These are phyloP conservation scores for Paraglomus brasilianum DNA, from an alignment of 192 early-diverging fungal genomes.

Conservation along the genomic window DNA sequence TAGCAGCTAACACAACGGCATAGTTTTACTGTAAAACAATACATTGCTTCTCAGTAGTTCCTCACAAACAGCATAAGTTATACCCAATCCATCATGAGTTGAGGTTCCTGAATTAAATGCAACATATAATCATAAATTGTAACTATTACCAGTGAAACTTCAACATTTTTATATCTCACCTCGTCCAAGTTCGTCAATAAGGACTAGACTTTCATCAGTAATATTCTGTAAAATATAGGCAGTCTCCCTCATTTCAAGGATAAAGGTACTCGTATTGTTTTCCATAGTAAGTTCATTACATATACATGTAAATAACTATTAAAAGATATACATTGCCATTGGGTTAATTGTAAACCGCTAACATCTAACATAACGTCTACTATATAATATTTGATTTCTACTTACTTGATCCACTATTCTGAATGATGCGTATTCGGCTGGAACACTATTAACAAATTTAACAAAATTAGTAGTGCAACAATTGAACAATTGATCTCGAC, in stretches of 20 bases:
- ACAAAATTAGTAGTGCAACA: background rate
- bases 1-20: background rate
- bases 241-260: conserved; percentile 86
- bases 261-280: conserved; percentile 71
- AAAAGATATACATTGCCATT: background rate
- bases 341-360: background rate
- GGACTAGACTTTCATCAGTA: conserved; percentile 65
- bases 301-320: conserved; percentile 70
- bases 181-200: conserved; percentile 93
- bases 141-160: background rate
- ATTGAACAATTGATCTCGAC: background rate
- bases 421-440: conserved; percentile 76
- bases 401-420: conserved; percentile 60
- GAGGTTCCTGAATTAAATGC: conserved; percentile 52
- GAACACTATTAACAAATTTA: conserved; percentile 53
- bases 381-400: background rate
- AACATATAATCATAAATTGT: background rate
- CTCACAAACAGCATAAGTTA: conserved; percentile 74
- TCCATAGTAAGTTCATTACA: conserved; percentile 66
- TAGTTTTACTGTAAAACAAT: background rate
- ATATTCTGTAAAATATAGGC: conserved; percentile 77
- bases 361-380: background rate
- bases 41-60: conserved; percentile 52
- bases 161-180: conserved; percentile 26
- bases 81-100: conserved; percentile 65